Percentiles rank a stretch among this genome's conserved stretches.
These are phyloP conservation scores for Venustampulla echinocandica DNA, from an alignment of 495 filamentous ascomycete genomes.

Conservation along the genomic window DNA sequence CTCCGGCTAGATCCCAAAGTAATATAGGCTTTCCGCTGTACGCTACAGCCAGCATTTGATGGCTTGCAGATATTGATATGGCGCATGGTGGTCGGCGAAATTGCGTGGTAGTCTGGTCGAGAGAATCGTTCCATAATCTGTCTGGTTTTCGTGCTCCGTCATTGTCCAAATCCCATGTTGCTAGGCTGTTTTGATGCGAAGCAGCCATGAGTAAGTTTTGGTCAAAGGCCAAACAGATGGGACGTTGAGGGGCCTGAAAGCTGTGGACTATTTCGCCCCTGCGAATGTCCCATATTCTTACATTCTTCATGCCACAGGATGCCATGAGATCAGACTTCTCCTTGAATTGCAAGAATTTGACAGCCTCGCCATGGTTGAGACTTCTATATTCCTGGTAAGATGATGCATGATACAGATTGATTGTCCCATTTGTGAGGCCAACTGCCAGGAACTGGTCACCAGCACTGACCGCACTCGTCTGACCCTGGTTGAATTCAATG, in stretches of 20 bases:
- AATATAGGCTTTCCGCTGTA: conserved; percentile 19
- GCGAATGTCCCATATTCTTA: conserved; percentile 11
- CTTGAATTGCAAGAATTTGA: conserved; percentile 13
- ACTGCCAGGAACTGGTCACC: conserved; percentile 22
- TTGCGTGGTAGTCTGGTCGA: neutral
- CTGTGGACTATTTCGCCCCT: conserved; percentile 9
- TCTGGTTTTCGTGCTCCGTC: conserved; percentile 6
- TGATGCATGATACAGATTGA: conserved; percentile 14
- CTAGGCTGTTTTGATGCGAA: conserved; percentile 11
- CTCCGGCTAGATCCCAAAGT: conserved; percentile 24
- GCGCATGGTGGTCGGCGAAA: conserved; percentile 7
- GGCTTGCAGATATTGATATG: conserved; percentile 14
- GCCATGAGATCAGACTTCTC: conserved; percentile 5
- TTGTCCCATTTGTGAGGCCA: conserved; percentile 14
- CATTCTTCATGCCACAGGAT: conserved; percentile 7
- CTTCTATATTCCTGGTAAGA: conserved; percentile 22
- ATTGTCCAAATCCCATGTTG: conserved; percentile 19
- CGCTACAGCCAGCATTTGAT: conserved; percentile 19
- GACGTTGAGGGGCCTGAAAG: conserved; percentile 5
- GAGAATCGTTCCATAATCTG: conserved; percentile 12
- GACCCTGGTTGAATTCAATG: conserved; percentile 17
- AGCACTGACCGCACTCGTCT: conserved; percentile 18
- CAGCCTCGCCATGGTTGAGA: conserved; percentile 25
- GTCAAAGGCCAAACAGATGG: conserved; percentile 14
- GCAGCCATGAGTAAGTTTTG: conserved; percentile 16